These are phyloP conservation scores for Penicillium sp. DNA, from an alignment of 2,329 filamentous ascomycete species.

Conservation along the genomic window DNA sequence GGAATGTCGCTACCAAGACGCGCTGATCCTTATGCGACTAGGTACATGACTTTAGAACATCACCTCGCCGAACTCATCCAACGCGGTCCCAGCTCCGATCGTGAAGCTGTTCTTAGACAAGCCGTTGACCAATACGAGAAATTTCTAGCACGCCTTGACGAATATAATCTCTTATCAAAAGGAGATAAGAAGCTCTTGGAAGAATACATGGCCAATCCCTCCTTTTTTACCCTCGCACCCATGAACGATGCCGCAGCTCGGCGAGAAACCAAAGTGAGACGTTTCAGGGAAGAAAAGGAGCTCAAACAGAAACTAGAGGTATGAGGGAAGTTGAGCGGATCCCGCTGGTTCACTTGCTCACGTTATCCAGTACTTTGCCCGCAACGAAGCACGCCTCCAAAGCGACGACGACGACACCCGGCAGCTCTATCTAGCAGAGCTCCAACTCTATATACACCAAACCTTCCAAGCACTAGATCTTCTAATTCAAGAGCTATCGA, in stretches of 20 bases:
- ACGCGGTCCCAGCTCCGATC: slow-evolving; percentile 60
- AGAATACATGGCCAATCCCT: slow-evolving; percentile 67
- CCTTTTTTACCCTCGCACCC: slow-evolving; percentile 69
- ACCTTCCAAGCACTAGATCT: slow-evolving; percentile 85
- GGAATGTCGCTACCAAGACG: not conserved
- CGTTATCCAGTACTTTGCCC: slow-evolving; percentile 54
- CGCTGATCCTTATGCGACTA: slow-evolving; percentile 34
- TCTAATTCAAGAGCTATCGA: slow-evolving; percentile 76
- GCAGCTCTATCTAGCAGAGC: slow-evolving; percentile 71
- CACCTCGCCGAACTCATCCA: slow-evolving; percentile 76
- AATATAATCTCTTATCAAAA: slow-evolving; percentile 68
- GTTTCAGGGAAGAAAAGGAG: slow-evolving; percentile 81
- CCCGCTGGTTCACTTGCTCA: slow-evolving; percentile 32
- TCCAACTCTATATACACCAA: slow-evolving; percentile 71
- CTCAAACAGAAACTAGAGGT: slow-evolving; percentile 79
- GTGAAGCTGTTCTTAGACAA: slow-evolving; percentile 60
- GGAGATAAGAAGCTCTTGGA: slow-evolving; percentile 68
- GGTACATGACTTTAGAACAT: slow-evolving; percentile 73
- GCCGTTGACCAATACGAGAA: slow-evolving; percentile 71
- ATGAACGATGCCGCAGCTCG: slow-evolving; percentile 65
- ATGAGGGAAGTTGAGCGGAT: slow-evolving; percentile 23
- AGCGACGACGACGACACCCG: slow-evolving; percentile 83
- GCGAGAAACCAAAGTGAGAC: slow-evolving; percentile 78
- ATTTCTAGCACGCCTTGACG: slow-evolving; percentile 73
- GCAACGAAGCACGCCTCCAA: slow-evolving; percentile 59